A percentile compares a stretch with the other conserved stretches of the same genome.
phyloP scores from a whole-genome alignment of 805 yeast species.

The Ogataea trehalophila region DNA sequence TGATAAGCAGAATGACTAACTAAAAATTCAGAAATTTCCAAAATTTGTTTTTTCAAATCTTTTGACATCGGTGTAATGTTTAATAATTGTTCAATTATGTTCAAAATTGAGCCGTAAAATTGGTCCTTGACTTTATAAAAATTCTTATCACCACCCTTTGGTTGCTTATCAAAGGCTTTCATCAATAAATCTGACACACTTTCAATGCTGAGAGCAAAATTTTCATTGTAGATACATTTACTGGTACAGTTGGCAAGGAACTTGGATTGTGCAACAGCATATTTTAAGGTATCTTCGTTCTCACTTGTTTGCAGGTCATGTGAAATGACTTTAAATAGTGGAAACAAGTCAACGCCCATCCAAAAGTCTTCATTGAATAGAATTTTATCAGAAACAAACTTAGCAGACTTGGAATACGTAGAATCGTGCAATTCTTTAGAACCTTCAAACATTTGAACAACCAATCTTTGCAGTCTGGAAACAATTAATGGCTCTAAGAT shows the following conservation, averaged over 20 bases:
- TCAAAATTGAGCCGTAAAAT: conserved; percentile 29
- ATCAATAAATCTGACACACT: conserved; percentile 19
- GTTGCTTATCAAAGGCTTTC: conserved; percentile 15
- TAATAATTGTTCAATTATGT: conserved; percentile 9
- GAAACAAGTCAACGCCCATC: conserved; percentile 19
- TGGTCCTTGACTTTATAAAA: conserved; percentile 42
- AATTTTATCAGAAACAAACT: conserved; percentile 14
- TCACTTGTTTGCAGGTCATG: conserved; percentile 10
- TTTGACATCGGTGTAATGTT: conserved; percentile 6
- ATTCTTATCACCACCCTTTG: conserved; percentile 22
- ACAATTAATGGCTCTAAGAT: conserved; percentile 19
- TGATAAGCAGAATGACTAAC: conserved; percentile 15
- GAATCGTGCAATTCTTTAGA: conserved; percentile 4
- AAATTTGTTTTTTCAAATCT: conserved; percentile 3
- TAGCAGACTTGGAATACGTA: conserved; percentile 20
- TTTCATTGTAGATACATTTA: conserved; percentile 22
- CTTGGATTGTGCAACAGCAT: conserved; percentile 20
- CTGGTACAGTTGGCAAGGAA: conserved; percentile 22
- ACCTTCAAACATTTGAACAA: conserved; percentile 22
- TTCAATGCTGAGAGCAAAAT: conserved; percentile 14
- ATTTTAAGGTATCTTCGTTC: conserved; percentile 16
- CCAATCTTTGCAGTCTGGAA: conserved; percentile 19
- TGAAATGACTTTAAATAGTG: conserved; percentile 15
- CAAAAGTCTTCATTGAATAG: conserved; percentile 26
- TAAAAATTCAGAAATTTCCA: conserved; percentile 9